Evolutionary conservation across 176 grass and related monocot species (phyloP).

Genomic region (Triticum timopheevii): DNA sequence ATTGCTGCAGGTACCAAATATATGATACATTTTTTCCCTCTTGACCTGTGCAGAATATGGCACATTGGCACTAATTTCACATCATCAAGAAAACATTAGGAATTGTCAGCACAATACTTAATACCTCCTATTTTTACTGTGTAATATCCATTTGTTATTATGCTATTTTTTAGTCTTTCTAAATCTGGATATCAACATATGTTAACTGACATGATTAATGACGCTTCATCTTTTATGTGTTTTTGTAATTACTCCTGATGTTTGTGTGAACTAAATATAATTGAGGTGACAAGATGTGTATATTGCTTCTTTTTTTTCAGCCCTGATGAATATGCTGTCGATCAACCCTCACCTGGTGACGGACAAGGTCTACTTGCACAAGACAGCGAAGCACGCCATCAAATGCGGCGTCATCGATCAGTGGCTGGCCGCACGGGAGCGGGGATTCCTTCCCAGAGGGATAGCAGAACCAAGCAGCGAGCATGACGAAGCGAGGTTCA

Average conservation of each 20-base stretch:
- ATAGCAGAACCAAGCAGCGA: constrained; percentile 24
- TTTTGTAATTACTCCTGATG: not conserved
- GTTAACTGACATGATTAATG: not conserved
- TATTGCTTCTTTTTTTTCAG: constrained; percentile 43
- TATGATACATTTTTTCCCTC: not conserved
- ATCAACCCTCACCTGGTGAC: constrained; percentile 51
- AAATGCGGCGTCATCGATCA: constrained; percentile 72
- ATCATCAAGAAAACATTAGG: not conserved
- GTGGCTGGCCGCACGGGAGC: constrained; percentile 50
- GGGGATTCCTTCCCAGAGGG: constrained; percentile 57
- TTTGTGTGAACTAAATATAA: constrained; percentile 5
- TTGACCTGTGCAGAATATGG: not conserved
- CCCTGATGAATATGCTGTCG: constrained; percentile 68
- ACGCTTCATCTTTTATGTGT: not conserved
- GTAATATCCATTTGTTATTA: too few species aligned
- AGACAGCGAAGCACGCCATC: constrained; percentile 56
- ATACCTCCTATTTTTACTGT: not conserved
- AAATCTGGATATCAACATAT: not conserved
- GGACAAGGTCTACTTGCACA: constrained; percentile 69
- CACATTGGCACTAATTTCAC: not conserved
- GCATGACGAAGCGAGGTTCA: constrained; percentile 29
- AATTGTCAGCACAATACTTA: not conserved
- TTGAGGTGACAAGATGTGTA: not conserved
- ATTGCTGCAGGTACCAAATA: constrained; percentile 75
- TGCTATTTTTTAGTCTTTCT: not conserved